phyloP scores from a whole-genome alignment of 1,284 basidiomycete species.

The Mrakiaceae sp. region DNA sequence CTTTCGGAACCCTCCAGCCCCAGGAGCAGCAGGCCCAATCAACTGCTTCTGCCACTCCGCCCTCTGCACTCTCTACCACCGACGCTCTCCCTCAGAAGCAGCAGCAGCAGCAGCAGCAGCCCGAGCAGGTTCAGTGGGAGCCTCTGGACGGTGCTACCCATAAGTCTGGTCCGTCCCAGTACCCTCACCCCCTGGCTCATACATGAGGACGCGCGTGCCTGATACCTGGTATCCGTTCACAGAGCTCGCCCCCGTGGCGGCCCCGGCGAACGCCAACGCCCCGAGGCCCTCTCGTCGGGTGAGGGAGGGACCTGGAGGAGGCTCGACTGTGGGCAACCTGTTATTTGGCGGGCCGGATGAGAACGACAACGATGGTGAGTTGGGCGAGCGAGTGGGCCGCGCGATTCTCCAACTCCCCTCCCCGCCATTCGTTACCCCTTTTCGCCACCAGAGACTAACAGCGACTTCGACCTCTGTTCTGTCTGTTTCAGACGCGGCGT shows the following conservation, averaged over 20 bases:
- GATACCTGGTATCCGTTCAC: no score
- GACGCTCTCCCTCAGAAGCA: not conserved
- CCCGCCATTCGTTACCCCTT: no score
- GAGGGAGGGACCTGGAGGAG: conserved; percentile 1
- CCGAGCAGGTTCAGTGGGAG: not conserved
- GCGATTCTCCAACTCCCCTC: no score
- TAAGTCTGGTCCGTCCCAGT: not conserved
- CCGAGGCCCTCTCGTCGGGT: not conserved
- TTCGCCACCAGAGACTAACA: no score
- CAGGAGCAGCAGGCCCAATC: not conserved
- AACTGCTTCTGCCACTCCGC: not conserved
- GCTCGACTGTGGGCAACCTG: not conserved
- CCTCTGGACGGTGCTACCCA: not conserved
- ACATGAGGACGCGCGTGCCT: no score
- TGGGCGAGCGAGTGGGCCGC: no score
- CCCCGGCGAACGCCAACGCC: no score
- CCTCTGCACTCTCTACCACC: not conserved
- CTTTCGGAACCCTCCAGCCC: not conserved
- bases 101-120: not conserved
- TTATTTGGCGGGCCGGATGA: not conserved
- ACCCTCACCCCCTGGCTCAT: not conserved
- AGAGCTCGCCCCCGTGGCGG: not conserved
- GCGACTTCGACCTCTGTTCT: not conserved
- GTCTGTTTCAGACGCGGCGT: not conserved
- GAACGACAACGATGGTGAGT: not conserved